A percentile compares a stretch with the other conserved stretches of the same genome.
These are phyloP conservation scores for Hypomyces rosellus DNA, from an alignment of 2,329 filamentous ascomycete genomes.

Conservation along the genomic window DNA sequence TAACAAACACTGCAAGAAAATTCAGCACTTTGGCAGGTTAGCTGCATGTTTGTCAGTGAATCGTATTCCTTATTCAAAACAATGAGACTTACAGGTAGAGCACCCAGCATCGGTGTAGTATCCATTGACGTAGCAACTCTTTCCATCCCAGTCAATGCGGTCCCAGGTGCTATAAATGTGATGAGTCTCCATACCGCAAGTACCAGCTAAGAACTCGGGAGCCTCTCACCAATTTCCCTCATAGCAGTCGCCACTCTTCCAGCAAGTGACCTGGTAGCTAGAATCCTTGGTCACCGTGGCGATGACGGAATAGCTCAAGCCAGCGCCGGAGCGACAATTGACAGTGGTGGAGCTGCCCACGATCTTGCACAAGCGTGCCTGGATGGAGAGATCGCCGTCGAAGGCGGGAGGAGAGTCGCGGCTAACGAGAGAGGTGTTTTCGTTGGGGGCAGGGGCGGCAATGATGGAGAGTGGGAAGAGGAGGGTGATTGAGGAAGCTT, in stretches of 20 bases:
- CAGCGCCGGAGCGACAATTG: not conserved
- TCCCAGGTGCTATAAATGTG: not conserved
- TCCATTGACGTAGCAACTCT: not conserved
- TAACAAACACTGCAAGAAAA: not conserved
- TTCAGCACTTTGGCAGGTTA: not conserved
- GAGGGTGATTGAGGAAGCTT: not conserved
- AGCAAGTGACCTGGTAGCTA: not conserved
- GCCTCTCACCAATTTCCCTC: not conserved
- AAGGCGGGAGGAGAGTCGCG: not conserved
- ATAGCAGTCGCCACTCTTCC: not conserved
- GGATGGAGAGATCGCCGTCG: not conserved
- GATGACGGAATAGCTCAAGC: not conserved
- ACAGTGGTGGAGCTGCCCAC: not conserved
- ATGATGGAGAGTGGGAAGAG: not conserved
- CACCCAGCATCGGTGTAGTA: not conserved
- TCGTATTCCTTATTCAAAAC: not conserved
- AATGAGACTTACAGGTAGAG: not conserved
- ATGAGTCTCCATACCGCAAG: not conserved
- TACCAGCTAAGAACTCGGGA: too few relatives aligned
- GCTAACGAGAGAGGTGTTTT: not conserved
- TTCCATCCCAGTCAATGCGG: not conserved
- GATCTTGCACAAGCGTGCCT: not conserved
- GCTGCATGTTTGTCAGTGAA: not conserved
- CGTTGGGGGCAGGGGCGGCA: not conserved
- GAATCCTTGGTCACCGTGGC: not conserved